phyloP scores from a whole-genome alignment of 2,329 filamentous ascomycete genomes.

The Chrysoporthe puriensis region DNA sequence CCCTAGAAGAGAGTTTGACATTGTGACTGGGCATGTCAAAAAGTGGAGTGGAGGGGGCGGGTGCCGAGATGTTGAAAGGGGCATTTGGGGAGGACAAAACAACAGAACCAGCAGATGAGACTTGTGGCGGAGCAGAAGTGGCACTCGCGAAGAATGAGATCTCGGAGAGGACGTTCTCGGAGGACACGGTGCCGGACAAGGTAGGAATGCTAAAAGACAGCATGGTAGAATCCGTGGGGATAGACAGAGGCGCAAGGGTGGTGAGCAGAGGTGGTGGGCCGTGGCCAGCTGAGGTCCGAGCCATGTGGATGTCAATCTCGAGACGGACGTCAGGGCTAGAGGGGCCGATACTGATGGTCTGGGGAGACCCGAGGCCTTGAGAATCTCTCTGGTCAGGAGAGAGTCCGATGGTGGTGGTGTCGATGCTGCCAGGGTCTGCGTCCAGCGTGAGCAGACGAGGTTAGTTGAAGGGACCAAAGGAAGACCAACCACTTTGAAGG shows the following conservation, averaged over 20 bases:
- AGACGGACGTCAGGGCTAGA: constrained; percentile 19
- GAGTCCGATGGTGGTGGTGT: constrained; percentile 3
- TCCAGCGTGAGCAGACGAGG: not conserved
- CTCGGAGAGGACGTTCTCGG: constrained; percentile 5
- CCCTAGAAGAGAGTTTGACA: constrained; percentile 19
- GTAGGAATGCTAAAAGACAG: not conserved
- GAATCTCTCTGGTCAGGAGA: constrained; percentile 10
- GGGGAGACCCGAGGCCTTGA: constrained; percentile 15
- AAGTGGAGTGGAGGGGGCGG: not conserved
- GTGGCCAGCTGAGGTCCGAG: not conserved
- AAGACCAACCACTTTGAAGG: constrained; percentile 7
- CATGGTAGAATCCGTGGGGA: not conserved
- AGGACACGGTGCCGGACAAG: constrained; percentile 1
- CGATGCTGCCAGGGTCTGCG: constrained; percentile 1
- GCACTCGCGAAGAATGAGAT: constrained; percentile 14
- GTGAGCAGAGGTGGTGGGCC: constrained; percentile 1
- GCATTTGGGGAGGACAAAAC: constrained; percentile 13
- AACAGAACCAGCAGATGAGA: constrained; percentile 18
- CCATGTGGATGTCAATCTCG: constrained; percentile 26
- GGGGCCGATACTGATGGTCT: constrained; percentile 14
- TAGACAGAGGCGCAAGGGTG: constrained; percentile 12
- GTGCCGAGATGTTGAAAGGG: constrained; percentile 4
- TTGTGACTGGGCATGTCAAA: constrained; percentile 9
- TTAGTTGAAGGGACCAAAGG: not conserved
- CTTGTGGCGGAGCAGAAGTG: constrained; percentile 1